phyloP scores from a whole-genome alignment of 1,284 basidiomycete species.

The Athelia sp. region DNA sequence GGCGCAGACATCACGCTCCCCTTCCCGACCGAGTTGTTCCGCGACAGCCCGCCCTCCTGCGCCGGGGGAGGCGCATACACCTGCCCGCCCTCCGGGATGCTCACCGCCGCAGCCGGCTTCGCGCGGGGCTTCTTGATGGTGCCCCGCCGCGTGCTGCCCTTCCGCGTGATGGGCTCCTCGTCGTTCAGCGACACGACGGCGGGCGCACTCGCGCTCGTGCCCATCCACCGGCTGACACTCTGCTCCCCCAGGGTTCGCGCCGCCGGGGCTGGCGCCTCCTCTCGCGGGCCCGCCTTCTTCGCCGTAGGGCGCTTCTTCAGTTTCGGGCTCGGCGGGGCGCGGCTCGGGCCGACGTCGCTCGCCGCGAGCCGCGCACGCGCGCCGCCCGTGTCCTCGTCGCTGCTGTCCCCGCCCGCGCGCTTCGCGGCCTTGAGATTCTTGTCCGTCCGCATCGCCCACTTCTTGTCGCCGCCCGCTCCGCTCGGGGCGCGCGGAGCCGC shows the following conservation, averaged over 20 bases:
- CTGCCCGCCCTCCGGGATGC: too few relatives aligned
- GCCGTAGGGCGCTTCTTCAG: constrained; percentile 14
- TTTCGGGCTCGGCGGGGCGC: constrained; percentile 15
- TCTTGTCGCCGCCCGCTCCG: constrained; percentile 6
- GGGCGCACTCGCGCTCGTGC: not conserved
- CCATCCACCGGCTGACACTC: not conserved
- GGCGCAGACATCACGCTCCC: constrained; percentile 3
- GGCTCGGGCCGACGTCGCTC: constrained; percentile 18
- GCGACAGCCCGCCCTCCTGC: too few relatives aligned
- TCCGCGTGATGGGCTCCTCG: too few relatives aligned
- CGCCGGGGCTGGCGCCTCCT: not conserved
- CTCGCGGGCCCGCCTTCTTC: not conserved
- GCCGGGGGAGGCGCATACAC: not conserved
- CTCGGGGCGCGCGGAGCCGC: not conserved
- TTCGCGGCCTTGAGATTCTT: constrained; percentile 33
- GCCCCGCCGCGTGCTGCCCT: too few relatives aligned
- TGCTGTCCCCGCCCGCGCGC: constrained; percentile 24
- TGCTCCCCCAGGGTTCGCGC: not conserved
- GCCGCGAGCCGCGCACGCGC: constrained; percentile 1
- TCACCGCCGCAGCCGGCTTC: too few relatives aligned
- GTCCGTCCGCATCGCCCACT: constrained; percentile 47
- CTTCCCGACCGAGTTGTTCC: constrained; percentile 6
- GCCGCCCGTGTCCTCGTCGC: constrained; percentile 21
- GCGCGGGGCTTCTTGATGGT: too few relatives aligned
- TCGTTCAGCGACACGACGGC: not conserved